Base-by-base conservation (phyloP, 257 asterid species). In the Plectranthus barbatus region DNA sequence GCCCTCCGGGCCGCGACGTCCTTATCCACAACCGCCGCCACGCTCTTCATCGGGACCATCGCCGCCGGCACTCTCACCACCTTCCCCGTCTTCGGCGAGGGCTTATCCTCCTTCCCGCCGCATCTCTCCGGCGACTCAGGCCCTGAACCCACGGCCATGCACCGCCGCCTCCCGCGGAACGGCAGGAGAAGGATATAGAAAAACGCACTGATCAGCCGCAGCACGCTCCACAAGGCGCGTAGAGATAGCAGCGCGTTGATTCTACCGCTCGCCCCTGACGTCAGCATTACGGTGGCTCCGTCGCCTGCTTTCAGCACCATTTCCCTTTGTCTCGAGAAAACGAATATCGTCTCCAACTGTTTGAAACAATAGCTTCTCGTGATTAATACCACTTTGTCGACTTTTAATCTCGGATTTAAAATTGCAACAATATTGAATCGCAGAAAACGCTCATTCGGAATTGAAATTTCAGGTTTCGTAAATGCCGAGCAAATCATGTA, bases 221-320 rank as follows among this genome's bases (percentile, higher is more conserved):
- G 68, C 31, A 86, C 60, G 56, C 85, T 77, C 77, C 81, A 73
- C 85, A 85, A 72, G 47, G 82, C 82, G 48, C 78, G 83, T 9
- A 86, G 51, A 1, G 95, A 84, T n/a, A 86, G 68, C 73, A 90
- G 60, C 11, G 89, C 95, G 14, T 73, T 86, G 68, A 86, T 74
- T 66, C 97, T 78, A 12, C 95, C 91, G 72, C 97, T 90, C 36
- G 94, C 94, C 7, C 97, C 97, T n/a, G 95, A 90, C 51, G 94
- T 86, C 74, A 90, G 74, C 80, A 90, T 83, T 12, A 90, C 77
- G 60, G 91, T 20, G 10, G 76, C 68, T 12, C 74, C 74, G 15
- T 70, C 81, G 53, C 68, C 59, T 8, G 67, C 71, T 45, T 72
- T 76, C 23, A 52, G 50, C 39, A 56, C 64, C 79, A 78, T 72